Evolutionary conservation across 2,329 filamentous ascomycete genomes (phyloP), one percentile per base, ranked within the genome.

Genomic region (Gliomastix tumulicola): DNA sequence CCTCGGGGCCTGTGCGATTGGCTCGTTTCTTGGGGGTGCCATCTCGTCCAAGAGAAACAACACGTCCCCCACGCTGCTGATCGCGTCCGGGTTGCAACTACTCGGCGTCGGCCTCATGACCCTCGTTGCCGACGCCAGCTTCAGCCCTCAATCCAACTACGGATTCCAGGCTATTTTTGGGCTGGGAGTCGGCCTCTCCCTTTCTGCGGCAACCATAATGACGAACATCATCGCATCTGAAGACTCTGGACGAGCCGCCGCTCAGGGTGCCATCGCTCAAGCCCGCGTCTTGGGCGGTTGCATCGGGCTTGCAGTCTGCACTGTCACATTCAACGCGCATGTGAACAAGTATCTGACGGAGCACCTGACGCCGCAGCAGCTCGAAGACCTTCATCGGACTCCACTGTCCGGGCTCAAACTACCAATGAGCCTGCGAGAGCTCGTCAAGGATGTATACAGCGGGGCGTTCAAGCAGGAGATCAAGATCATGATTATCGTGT

Each of bases 201-300:
- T 78, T 42, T 72, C 71, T 1, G 66, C 69, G 3, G 69, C 69
- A 7, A 77, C 74, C 1, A 74, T 80, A 39, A 69, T 78, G 47
- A 74, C 72, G 3, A 71, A 69, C 32, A 61, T 77, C 12, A 65
- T 76, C 32, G 57, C 62, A 4, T 65, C 70, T 1, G 56, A 64
- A 15, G 53, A 57, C 7, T 60, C 60, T 39, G 68, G 76, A 37
- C 59, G 75, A 34, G 76, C 76, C 1, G 70, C 74, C 3, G 74
- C 73, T 0, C 74, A 80, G 44, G 77, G 76, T 0, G 68, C 74
- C 5, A 63, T 79, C 9, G 72, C 76, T 2, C 76, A 82, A 51
- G 67, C 71, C 3, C 67, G 77, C 12, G 71, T 80, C 1, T 56
- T 81, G 3, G 77, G 77, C 2, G 76, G 77, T 4, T 71, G 71